phyloP scores from a whole-genome alignment of 352 stramenopile genomes.

The Phytophthora citrophthora region DNA sequence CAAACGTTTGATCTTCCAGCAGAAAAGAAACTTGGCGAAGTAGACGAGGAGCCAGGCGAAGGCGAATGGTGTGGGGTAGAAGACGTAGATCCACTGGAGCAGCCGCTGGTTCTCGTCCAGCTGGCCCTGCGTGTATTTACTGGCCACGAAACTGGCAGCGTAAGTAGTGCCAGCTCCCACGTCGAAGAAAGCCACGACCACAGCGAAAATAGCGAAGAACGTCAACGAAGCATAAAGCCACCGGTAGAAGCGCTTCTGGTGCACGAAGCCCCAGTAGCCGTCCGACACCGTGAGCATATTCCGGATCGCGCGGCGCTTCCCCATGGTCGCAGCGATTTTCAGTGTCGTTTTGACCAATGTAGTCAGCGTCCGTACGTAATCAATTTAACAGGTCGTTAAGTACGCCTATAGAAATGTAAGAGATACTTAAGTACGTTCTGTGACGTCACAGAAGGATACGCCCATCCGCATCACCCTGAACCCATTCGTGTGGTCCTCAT shows the following conservation, averaged over 20 bases:
- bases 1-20: slow-evolving; percentile 78
- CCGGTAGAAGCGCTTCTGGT: slow-evolving; percentile 78
- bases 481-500: slow-evolving; percentile 22
- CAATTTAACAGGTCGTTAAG: too few relatives aligned
- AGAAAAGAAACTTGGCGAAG: slow-evolving; percentile 83
- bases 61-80: slow-evolving; percentile 73
- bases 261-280: slow-evolving; percentile 80
- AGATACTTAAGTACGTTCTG: slow-evolving; percentile 6
- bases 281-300: slow-evolving; percentile 80
- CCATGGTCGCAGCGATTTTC: slow-evolving; percentile 36
- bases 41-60: slow-evolving; percentile 81
- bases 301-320: slow-evolving; percentile 62
- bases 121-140: slow-evolving; percentile 59
- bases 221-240: slow-evolving; percentile 76
- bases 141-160: slow-evolving; percentile 51
- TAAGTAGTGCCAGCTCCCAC: slow-evolving; percentile 64
- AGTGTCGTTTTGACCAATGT: background rate
- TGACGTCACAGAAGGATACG: slow-evolving; percentile 24
- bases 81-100: slow-evolving; percentile 76
- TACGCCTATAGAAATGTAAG: too few relatives aligned
- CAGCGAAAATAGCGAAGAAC: slow-evolving; percentile 80
- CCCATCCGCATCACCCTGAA: background rate
- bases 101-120: slow-evolving; percentile 79
- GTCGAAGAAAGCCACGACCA: slow-evolving; percentile 79
- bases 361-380: slow-evolving; percentile 4